Evolutionary conservation across 1,139 yeast genomes (phyloP).

Genomic region (Candida sp.): DNA sequence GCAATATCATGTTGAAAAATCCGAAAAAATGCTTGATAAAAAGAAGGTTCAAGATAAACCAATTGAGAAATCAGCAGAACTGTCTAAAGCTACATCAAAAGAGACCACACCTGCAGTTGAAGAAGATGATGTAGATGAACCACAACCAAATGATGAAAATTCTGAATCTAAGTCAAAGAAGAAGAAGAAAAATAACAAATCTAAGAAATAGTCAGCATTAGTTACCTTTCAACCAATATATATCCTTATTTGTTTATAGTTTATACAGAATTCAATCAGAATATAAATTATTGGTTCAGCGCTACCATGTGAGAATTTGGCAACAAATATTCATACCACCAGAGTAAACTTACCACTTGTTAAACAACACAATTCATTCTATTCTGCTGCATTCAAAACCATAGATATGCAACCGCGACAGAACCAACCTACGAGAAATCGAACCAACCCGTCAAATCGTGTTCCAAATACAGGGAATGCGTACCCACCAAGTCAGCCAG

Average conservation of each 20-base stretch:
- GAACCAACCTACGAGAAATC: background rate
- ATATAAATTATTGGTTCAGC: too few species aligned
- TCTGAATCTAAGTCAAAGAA: background rate
- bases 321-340: too few species aligned
- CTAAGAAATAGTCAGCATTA: background rate
- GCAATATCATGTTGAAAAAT: slow-evolving; percentile 32
- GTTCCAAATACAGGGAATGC: background rate
- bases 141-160: background rate
- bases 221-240: background rate
- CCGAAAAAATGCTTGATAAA: slow-evolving; percentile 8
- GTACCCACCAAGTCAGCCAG: background rate
- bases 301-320: too few species aligned
- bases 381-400: too few species aligned
- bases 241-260: background rate
- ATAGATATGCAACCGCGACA: background rate
- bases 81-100: background rate
- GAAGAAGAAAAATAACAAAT: slow-evolving; percentile 1
- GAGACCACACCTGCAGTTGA: background rate
- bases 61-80: background rate
- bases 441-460: background rate
- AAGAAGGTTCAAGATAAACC: background rate
- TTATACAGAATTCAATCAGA: background rate
- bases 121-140: background rate
- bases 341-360: too few species aligned
- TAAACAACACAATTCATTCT: too few species aligned